Evolutionary conservation across 768 basidiomycete species (phyloP).

Genomic region (Fibroporia radiculosa): DNA sequence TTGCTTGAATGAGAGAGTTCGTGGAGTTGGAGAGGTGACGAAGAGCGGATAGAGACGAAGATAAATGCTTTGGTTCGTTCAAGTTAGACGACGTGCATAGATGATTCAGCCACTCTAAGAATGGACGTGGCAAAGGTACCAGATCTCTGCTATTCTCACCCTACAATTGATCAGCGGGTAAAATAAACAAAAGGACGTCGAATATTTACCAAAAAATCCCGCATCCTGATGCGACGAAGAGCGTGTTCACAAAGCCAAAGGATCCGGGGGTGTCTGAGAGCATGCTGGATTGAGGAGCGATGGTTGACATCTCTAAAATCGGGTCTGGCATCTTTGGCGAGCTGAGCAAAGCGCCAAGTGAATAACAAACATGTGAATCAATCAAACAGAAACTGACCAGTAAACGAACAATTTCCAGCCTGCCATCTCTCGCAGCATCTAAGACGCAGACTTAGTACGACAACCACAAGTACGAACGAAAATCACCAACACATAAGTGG

Average conservation of each 20-base stretch:
- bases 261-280: conserved; percentile 50
- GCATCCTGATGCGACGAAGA: conserved; percentile 53
- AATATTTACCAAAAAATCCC: conserved; percentile 44
- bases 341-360: conserved; percentile 27
- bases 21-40: conserved; percentile 7
- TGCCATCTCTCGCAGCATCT: conserved; percentile 77
- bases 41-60: neutral
- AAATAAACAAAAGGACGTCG: neutral
- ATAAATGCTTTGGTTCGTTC: neutral
- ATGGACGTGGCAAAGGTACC: conserved; percentile 8
- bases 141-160: conserved; percentile 9
- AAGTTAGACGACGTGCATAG: neutral
- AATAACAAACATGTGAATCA: neutral
- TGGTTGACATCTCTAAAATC: conserved; percentile 68
- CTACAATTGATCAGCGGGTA: neutral
- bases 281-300: conserved; percentile 65
- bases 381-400: conserved; percentile 38
- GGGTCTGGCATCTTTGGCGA: conserved; percentile 63
- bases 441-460: conserved; percentile 6
- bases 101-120: conserved; percentile 4
- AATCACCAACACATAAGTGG: conserved; percentile 72
- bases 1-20: conserved; percentile 8
- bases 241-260: conserved; percentile 67
- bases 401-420: conserved; percentile 54
- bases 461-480: neutral